Conservation (phyloP, 2,329 filamentous ascomycete genomes). For the Sporothrix euskadiensis region DNA sequence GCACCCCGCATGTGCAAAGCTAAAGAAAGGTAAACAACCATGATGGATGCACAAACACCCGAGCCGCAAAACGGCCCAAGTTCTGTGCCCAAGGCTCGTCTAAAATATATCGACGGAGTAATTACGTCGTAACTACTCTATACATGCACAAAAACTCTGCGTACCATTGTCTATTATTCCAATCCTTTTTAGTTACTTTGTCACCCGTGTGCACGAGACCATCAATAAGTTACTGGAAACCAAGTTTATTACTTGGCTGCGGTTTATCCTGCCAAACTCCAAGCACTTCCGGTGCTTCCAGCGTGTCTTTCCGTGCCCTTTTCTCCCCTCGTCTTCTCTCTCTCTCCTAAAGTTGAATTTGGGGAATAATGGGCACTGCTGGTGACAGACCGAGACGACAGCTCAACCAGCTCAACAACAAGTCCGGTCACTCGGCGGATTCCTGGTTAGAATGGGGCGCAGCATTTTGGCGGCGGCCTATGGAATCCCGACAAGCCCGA, state of each 20-base stretch:
- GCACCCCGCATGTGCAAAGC: not conserved
- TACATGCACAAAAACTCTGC: not conserved
- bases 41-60: not conserved
- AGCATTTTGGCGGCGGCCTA: slow-evolving; percentile 19
- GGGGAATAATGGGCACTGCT: not conserved
- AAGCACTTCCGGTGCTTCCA: not conserved
- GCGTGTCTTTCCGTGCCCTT: not conserved
- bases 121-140: not conserved
- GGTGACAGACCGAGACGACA: not conserved
- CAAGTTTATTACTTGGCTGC: not conserved
- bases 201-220: not conserved
- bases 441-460: not conserved
- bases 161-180: too few relatives aligned
- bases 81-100: not conserved
- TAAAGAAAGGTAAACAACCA: not conserved
- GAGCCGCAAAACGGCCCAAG: not conserved
- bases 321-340: not conserved
- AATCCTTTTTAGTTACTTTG: too few relatives aligned
- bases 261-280: not conserved
- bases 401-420: not conserved
- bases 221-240: not conserved
- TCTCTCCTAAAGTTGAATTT: too few relatives aligned
- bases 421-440: not conserved
- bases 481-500: not conserved
- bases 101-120: not conserved